A percentile compares a stretch with the other conserved stretches of the same genome.
Conservation (phyloP, 2,329 filamentous ascomycete genomes). For the Ramichloridium luteum region DNA sequence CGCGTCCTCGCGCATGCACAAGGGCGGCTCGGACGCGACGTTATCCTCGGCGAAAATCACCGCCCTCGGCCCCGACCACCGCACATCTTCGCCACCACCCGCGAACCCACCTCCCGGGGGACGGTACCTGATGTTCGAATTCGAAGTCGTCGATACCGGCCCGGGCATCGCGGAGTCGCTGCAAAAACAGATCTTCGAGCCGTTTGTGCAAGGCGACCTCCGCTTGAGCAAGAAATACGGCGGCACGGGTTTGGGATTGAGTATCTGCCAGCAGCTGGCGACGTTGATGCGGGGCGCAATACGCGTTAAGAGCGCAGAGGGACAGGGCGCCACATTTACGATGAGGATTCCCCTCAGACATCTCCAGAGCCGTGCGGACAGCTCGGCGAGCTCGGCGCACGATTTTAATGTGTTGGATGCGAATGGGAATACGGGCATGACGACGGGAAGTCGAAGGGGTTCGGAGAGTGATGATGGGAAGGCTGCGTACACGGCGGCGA, state of each 20-base stretch:
- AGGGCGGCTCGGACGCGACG: conserved; percentile 2
- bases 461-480: no score
- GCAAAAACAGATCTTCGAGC: conserved; percentile 78
- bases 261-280: conserved; percentile 79
- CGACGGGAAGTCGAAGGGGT: no score
- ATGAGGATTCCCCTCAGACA: conserved; percentile 73
- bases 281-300: conserved; percentile 72
- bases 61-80: conserved; percentile 27
- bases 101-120: conserved; percentile 40
- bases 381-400: conserved; percentile 29
- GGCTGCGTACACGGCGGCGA: no score
- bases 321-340: conserved; percentile 66
- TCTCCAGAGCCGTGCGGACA: conserved; percentile 53
- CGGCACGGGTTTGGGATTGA: conserved; percentile 75
- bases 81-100: conserved; percentile 24
- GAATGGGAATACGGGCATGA: no score
- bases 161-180: conserved; percentile 70
- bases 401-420: no score
- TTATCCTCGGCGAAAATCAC: conserved; percentile 33
- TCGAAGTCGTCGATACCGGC: conserved; percentile 78
- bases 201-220: conserved; percentile 86
- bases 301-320: conserved; percentile 55
- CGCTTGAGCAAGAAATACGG: conserved; percentile 82
- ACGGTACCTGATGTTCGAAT: conserved; percentile 64
- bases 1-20: conserved; percentile 4